Base-by-base conservation (phyloP, 2,329 filamentous ascomycete genomes). In the Pseudogymnoascus sp. region DNA sequence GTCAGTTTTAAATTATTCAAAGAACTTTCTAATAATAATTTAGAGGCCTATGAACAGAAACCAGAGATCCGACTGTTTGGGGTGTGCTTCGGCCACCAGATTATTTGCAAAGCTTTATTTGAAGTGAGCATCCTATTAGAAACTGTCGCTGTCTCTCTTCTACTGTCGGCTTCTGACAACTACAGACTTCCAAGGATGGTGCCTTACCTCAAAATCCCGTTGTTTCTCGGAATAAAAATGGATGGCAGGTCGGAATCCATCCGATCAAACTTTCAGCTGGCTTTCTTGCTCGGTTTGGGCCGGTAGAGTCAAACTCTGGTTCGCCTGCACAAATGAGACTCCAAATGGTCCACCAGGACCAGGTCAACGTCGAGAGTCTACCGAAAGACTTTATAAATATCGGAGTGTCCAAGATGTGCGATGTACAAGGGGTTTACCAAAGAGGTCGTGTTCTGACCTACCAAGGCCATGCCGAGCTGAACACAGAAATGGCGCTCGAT, bases 81-180 rank as follows among this genome's bases (percentile, higher is more conserved):
- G 0, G 76, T 73, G 27, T 79, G 77, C 62, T 79, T 78, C 55
- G 76, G 77, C 1, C 76, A 79, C 59, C 76, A 79, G 61, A 63
- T 78, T 4, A 63, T 78, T 4, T 75, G 73, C 62, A 71, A 75
- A 60, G 71, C 74, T 3, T 60, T 79, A 13, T 68, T 78, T 13
- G 65, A 12, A 5, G 29, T 55, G 13, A 8, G n/a, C 33, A 33
- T 12, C 0, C 5, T 27, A 0, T 13, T 10, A 5, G 15, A 33
- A 55, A 33, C 29, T 15, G 9, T 21, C n/a, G 29, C n/a, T 33
- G 5, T 12, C 5, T 2, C n/a, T 17, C n/a, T 17, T 4, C 17
- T 55, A 12, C 44, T 15, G 17, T 31, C 44, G 2, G 44, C 44
- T 55, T 51, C 44, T 55, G 12, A 55, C 44, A 17, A 4, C 13